Evolutionary conservation across 495 filamentous ascomycete species (phyloP), one percentile per base, ranked within the genome.

Genomic region (Xylaria nigripes): DNA sequence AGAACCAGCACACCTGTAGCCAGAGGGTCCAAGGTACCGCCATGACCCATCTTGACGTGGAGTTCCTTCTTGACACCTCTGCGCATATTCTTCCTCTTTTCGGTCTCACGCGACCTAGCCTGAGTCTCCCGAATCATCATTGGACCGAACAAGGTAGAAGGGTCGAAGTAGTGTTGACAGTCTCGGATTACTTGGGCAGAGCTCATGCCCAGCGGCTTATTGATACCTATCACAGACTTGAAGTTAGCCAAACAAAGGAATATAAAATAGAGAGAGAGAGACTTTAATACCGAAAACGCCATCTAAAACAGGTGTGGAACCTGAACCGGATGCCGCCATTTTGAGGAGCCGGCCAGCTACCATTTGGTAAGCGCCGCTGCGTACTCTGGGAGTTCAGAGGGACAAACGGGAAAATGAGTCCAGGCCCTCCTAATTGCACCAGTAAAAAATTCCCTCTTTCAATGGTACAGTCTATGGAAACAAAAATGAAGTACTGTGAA

Each of bases 1-100:
- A 89, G 73, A 44, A 96, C 86, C 48, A 99, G 76, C 10, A 99
- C 89, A 22, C 93, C 93, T 1, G 89, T 95, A 13, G 93, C 93
- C 58, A 96, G 79, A 2, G 93, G 93, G 62, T 99, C 93, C 3
- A 99, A 78, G 0, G 93, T 99, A 29, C 93, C 93, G 30, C 94
- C 93, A 72, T 99, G 93, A 18, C 93, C 93, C 60, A 97, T 86
- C 73, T 99, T 99, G 55, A 97, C 85, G 53, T 87, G 77, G 7
- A 86, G 55, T 0, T 76, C 70, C 40, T 70, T 63, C 68, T 82
- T 82, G 34, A 69, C 65, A 48, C 61, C 61, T 44, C 76, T 71
- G 54, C 79, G 72, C 19, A 79, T 78, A 38, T 74, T 72, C 24
- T 74, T 75, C 66, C 85, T 78, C 63, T 68, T 76, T 8, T 72